Evolutionary conservation across 768 basidiomycete species (phyloP).

Genomic region (Stropharia rugosoannulata): DNA sequence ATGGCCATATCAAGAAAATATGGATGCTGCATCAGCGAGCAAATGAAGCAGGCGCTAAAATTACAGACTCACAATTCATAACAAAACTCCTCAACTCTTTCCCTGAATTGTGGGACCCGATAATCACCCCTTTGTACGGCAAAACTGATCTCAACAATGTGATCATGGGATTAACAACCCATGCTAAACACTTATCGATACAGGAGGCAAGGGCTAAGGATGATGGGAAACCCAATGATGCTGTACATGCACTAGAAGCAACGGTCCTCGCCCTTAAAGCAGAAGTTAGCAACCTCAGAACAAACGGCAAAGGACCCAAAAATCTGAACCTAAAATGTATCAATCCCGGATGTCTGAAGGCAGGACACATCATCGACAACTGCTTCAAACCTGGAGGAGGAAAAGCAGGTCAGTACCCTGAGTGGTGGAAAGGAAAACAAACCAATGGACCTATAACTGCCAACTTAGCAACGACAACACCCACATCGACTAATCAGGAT

Average conservation of each 20-base stretch:
- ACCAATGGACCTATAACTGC: not conserved
- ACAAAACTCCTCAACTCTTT: conserved; percentile 12
- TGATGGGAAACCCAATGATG: not conserved
- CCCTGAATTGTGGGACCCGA: conserved; percentile 13
- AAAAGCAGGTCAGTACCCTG: conserved; percentile 17
- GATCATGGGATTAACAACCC: conserved; percentile 8
- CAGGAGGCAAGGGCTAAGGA: not conserved
- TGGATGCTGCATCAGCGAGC: conserved; percentile 2
- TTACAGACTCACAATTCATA: conserved; percentile 7
- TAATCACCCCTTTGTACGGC: conserved; percentile 8
- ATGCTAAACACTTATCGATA: conserved; percentile 2
- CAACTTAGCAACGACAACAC: not conserved
- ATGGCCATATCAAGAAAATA: not conserved
- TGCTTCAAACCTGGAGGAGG: conserved; percentile 17
- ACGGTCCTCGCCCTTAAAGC: not conserved
- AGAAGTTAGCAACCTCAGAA: not conserved
- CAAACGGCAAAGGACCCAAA: not conserved
- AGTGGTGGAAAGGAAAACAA: conserved; percentile 11
- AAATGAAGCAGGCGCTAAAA: conserved; percentile 11
- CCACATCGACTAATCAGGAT: not conserved
- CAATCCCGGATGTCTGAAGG: conserved; percentile 6
- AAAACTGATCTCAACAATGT: conserved; percentile 7
- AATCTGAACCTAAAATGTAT: conserved; percentile 2
- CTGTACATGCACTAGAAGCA: not conserved
- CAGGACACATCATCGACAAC: conserved; percentile 11